These are phyloP conservation scores for Penicillium soppii DNA, from an alignment of 495 filamentous ascomycete genomes.

Conservation along the genomic window DNA sequence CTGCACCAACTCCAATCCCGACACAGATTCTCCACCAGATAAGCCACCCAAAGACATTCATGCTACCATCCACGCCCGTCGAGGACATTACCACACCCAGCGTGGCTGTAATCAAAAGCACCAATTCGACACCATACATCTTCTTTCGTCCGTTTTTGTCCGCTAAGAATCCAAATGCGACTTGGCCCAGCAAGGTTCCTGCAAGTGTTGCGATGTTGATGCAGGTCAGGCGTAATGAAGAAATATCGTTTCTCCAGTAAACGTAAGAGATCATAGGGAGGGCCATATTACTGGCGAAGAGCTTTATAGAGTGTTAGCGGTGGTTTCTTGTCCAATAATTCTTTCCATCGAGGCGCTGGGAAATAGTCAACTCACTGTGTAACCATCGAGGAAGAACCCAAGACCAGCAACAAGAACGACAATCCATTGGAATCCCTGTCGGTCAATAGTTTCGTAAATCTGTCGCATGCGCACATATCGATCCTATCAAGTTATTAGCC, in stretches of 20 bases:
- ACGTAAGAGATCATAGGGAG: constrained; percentile 61
- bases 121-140: constrained; percentile 64
- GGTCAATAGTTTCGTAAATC: constrained; percentile 50
- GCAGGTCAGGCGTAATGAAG: constrained; percentile 37
- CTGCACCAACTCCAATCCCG: constrained; percentile 57
- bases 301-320: constrained; percentile 23
- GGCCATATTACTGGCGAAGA: constrained; percentile 65
- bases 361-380: constrained; percentile 50
- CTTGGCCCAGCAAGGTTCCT: constrained; percentile 58
- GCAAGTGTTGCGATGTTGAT: constrained; percentile 62
- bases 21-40: constrained; percentile 59
- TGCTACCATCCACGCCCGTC: constrained; percentile 39
- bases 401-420: constrained; percentile 60
- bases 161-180: constrained; percentile 62
- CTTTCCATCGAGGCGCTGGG: too few species aligned
- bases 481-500: constrained; percentile 26
- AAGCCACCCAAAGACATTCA: constrained; percentile 57
- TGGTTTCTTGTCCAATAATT: too few species aligned
- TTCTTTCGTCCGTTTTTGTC: constrained; percentile 61
- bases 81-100: constrained; percentile 55
- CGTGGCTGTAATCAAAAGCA: constrained; percentile 56
- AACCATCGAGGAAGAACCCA: constrained; percentile 69
- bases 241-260: constrained; percentile 53
- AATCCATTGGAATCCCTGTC: constrained; percentile 46
- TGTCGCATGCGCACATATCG: constrained; percentile 49